These are phyloP conservation scores for Nicotiana tomentosiformis DNA, from an alignment of 257 asterid genomes.

Conservation along the genomic window DNA sequence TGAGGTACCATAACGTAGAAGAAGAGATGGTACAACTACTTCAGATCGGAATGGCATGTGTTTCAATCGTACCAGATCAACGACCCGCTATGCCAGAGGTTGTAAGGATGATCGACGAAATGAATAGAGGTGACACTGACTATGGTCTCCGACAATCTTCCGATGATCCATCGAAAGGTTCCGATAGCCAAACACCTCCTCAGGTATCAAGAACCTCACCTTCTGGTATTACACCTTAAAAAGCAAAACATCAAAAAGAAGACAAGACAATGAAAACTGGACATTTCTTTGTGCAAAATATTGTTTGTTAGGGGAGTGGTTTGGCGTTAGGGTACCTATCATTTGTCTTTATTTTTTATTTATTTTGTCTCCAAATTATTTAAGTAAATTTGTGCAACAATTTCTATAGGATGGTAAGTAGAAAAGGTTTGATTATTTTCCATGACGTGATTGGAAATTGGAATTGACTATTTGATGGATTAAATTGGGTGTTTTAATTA, in stretches of 20 bases:
- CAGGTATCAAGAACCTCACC: slow-evolving; percentile 59
- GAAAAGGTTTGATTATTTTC: slow-evolving; percentile 23
- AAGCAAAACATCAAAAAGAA: neutral
- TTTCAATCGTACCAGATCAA: slow-evolving; percentile 69
- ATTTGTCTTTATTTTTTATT: slow-evolving; percentile 21
- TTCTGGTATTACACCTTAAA: slow-evolving; percentile 49
- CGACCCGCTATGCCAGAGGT: slow-evolving; percentile 74
- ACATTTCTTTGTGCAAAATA: too few species aligned
- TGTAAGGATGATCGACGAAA: slow-evolving; percentile 77
- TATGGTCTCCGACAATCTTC: slow-evolving; percentile 58
- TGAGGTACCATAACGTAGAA: slow-evolving; percentile 89
- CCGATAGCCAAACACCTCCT: slow-evolving; percentile 78
- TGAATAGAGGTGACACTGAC: slow-evolving; percentile 47
- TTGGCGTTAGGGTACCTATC: slow-evolving; percentile 3
- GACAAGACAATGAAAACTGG: too few species aligned
- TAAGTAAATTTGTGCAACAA: slow-evolving; percentile 28
- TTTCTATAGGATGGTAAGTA: slow-evolving; percentile 27
- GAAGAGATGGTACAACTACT: slow-evolving; percentile 98
- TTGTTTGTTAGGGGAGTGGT: too few species aligned
- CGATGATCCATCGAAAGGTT: slow-evolving; percentile 67
- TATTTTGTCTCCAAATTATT: slow-evolving; percentile 28
- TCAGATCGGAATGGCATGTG: slow-evolving; percentile 95
- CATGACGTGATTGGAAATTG: slow-evolving; percentile 22
- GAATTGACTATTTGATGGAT: slow-evolving; percentile 23
- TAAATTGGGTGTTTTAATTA: neutral